Evolutionary conservation across 129 eudicot genomes (phyloP), one percentile per base, ranked within the genome.

Genomic region (Flaveria sonorensis): DNA sequence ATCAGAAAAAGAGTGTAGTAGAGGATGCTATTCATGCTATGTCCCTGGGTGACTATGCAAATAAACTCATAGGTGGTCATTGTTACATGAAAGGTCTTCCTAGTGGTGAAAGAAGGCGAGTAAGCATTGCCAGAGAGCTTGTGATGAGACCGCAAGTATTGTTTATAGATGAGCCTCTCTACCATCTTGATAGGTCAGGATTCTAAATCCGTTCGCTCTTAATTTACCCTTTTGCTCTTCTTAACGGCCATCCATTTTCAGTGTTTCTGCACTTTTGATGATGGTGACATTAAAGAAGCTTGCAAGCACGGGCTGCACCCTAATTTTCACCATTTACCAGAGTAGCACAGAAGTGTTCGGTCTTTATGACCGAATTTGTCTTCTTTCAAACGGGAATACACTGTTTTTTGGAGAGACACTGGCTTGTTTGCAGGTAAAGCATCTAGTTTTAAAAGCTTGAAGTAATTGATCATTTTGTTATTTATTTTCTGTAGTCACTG

Each of bases 281-380:
- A 93, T 93, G 98, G 98, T 93, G 55, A 93, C 95, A 16, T 57
- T 93, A 75, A 93, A 90, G 91, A 93, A 90, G 85, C 96, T 93
- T 45, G 95, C 98, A 15, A 88, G 88, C 84, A 86, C 89, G 1
- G 96, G 96, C 2, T 90, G 94, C 90, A 93, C 98, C 26, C 88
- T 93, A 6, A 81, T 90, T 80, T 93, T 93, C 78, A 88, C 96
- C 43, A 82, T 90, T 74, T 76, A 88, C 85, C 96, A 93, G 79
- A 93, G 98, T 84, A 93, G 98, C 92, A 93, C 96, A 0, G 98
- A 93, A 85, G 98, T 93, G 4, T 93, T 93, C 81, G 98, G 98
- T 71, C 95, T 93, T 74, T 90, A 88, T 76, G 96, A 93, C 77
- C 82, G 95, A 36, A 93, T 93, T 77, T 90, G 96, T 77, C 92